Evolutionary conservation across 1,139 yeast genomes (phyloP).

Genomic region (Candida buenavistaensis): DNA sequence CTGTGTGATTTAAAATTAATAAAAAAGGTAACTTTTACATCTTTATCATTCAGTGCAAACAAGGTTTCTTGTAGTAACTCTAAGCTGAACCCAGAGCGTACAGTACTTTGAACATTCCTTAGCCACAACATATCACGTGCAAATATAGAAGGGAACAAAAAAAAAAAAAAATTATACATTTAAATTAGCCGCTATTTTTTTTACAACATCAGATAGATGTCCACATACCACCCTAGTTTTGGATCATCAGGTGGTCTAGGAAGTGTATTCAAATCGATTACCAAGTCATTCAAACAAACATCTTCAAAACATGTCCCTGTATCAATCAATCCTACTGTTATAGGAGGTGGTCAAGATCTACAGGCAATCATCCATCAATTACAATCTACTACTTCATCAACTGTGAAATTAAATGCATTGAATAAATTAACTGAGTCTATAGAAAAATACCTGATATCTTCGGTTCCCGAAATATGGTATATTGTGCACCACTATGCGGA

Average conservation of each 20-base stretch:
- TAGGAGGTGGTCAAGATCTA: constrained; percentile 60
- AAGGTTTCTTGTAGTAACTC: no score
- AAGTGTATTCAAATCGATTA: constrained; percentile 54
- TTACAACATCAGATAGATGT: constrained; percentile 18
- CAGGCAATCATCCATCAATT: constrained; percentile 44
- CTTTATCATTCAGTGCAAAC: no score
- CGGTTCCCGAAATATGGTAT: constrained; percentile 78
- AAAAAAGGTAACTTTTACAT: no score
- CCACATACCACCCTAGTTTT: constrained; percentile 38
- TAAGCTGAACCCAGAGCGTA: no score
- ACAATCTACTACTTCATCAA: constrained; percentile 37
- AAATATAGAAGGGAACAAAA: no score
- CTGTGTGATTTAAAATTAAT: no score
- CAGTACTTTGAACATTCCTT: no score
- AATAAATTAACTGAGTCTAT: constrained; percentile 51
- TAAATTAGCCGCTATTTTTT: no score
- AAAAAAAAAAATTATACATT: no score
- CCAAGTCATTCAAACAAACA: constrained; percentile 49
- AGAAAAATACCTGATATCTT: constrained; percentile 52
- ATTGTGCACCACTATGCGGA: constrained; percentile 58
- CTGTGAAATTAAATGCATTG: constrained; percentile 48
- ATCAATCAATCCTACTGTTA: constrained; percentile 55
- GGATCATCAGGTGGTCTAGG: constrained; percentile 30
- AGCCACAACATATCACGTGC: no score
- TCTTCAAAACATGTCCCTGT: constrained; percentile 36